Conservation (phyloP, 305 asterid species). For the Plantago coronopus region DNA sequence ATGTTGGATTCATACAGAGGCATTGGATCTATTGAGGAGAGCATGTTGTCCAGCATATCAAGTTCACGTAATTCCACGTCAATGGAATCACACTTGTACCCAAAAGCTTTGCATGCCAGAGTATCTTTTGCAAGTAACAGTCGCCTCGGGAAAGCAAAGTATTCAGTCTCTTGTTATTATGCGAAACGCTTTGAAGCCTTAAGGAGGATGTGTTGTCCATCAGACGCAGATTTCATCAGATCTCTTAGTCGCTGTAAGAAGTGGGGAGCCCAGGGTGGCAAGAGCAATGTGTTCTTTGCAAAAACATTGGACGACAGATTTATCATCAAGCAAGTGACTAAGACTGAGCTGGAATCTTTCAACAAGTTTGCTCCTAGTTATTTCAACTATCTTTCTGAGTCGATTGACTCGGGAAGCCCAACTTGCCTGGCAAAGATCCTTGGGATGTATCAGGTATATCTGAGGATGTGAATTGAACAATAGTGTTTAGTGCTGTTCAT, state of each 20-base stretch:
- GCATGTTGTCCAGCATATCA: conserved; percentile 39
- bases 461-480: conserved; percentile 8
- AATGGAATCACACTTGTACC: conserved; percentile 49
- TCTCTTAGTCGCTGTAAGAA: conserved; percentile 95
- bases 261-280: conserved; percentile 99
- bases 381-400: conserved; percentile 81
- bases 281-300: conserved; percentile 93
- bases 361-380: conserved; percentile 88
- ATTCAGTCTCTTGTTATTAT: conserved; percentile 71
- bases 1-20: conserved; percentile 55
- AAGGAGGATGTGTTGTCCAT: conserved; percentile 81
- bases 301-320: conserved; percentile 92
- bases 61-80: conserved; percentile 51
- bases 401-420: conserved; percentile 66
- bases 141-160: conserved; percentile 68
- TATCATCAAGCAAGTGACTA: conserved; percentile 91
- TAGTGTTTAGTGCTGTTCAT: not conserved
- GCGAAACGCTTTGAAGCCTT: conserved; percentile 85
- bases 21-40: conserved; percentile 67
- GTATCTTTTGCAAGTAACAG: conserved; percentile 66
- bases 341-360: conserved; percentile 97
- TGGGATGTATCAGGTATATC: conserved; percentile 90
- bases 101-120: conserved; percentile 62
- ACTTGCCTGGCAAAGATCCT: conserved; percentile 92
- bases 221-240: conserved; percentile 72